Conservation (phyloP, 2,329 filamentous ascomycete species). For the Stachybotrys echinatus region DNA sequence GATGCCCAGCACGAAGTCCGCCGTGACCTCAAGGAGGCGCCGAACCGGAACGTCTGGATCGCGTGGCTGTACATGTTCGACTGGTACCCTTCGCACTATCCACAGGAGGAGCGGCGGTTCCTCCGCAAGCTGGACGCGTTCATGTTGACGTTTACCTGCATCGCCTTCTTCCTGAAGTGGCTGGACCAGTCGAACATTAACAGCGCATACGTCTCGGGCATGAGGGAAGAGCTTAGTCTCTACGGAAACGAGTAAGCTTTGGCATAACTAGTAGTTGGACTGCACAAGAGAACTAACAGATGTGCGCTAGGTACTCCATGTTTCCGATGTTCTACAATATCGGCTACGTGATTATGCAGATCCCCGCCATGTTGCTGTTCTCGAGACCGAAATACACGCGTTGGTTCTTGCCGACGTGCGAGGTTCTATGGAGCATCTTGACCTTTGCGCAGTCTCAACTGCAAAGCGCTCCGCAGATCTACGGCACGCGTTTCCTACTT, state of each 20-base stretch:
- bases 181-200: slow-evolving; percentile 31
- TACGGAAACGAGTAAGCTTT: slow-evolving; percentile 15
- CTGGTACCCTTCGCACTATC: neutral
- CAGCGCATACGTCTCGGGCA: slow-evolving; percentile 32
- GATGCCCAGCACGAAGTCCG: neutral
- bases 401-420: slow-evolving; percentile 13
- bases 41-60: slow-evolving; percentile 2
- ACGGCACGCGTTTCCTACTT: slow-evolving; percentile 21
- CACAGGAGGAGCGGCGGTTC: neutral
- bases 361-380: slow-evolving; percentile 11
- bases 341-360: slow-evolving; percentile 9
- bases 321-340: slow-evolving; percentile 11
- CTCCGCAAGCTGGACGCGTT: neutral
- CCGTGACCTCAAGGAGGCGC: slow-evolving; percentile 4
- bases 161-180: slow-evolving; percentile 5
- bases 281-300: too few relatives aligned
- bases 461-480: slow-evolving; percentile 17
- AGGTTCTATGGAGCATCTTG: slow-evolving; percentile 13
- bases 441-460: slow-evolving; percentile 16
- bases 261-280: too few relatives aligned
- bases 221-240: slow-evolving; percentile 28
- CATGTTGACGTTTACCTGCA: neutral
- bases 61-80: slow-evolving; percentile 1
- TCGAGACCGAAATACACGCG: slow-evolving; percentile 12
- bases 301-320: neutral